Percentiles rank a stretch among this genome's conserved stretches.
These are phyloP conservation scores for Chrysoporthe puriensis DNA, from an alignment of 2,329 filamentous ascomycete species.

Conservation along the genomic window DNA sequence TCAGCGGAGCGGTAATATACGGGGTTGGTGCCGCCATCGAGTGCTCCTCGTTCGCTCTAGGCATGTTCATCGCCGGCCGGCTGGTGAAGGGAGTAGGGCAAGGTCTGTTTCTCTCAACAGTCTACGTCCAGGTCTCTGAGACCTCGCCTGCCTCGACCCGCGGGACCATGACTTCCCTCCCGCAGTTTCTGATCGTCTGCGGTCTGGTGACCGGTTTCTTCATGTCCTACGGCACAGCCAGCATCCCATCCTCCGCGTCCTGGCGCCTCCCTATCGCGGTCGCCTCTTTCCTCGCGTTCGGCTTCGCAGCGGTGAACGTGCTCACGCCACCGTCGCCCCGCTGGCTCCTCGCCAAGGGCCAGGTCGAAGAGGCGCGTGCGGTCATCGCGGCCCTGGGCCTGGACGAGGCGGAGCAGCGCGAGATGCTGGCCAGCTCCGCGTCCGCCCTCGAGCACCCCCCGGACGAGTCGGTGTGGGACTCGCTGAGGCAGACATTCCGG, in stretches of 20 bases:
- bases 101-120: conserved; percentile 58
- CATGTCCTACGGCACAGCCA: conserved; percentile 60
- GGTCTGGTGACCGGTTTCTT: conserved; percentile 62
- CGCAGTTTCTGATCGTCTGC: conserved; percentile 56
- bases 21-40: conserved; percentile 53
- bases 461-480: conserved; percentile 33
- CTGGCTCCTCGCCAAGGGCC: conserved; percentile 54
- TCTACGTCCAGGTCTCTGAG: conserved; percentile 60
- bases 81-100: conserved; percentile 60
- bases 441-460: conserved; percentile 33
- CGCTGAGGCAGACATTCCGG: conserved; percentile 16
- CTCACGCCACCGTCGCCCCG: conserved; percentile 56
- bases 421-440: conserved; percentile 37
- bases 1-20: conserved; percentile 56
- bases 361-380: conserved; percentile 46
- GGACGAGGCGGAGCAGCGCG: conserved; percentile 47
- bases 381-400: conserved; percentile 48
- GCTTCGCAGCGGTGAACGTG: conserved; percentile 35
- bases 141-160: conserved; percentile 57
- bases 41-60: conserved; percentile 42
- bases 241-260: conserved; percentile 50
- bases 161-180: conserved; percentile 55
- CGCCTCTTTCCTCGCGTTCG: conserved; percentile 41
- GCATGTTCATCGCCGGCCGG: conserved; percentile 59
- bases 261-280: conserved; percentile 59